These are phyloP conservation scores for Fabrea salina DNA, from an alignment of 169 alveolate species.

Conservation along the genomic window DNA sequence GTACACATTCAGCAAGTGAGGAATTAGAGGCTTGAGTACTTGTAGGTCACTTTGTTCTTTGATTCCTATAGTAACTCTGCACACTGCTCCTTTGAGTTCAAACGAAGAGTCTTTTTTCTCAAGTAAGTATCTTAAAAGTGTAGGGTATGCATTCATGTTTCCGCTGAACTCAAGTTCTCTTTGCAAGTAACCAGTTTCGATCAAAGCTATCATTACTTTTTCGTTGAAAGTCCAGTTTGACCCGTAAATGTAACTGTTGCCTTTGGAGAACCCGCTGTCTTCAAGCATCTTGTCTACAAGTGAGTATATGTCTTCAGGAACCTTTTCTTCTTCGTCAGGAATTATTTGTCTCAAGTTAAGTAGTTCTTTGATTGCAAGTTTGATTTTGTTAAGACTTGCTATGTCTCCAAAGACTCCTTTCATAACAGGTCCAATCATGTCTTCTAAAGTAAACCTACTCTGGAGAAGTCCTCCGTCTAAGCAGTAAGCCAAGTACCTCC, in stretches of 20 bases:
- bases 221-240: constrained; percentile 37
- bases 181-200: constrained; percentile 49
- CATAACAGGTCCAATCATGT: constrained; percentile 23
- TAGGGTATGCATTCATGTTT: constrained; percentile 9
- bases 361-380: constrained; percentile 31
- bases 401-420: constrained; percentile 26
- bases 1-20: constrained; percentile 1
- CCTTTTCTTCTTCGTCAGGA: constrained; percentile 18
- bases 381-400: constrained; percentile 23
- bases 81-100: constrained; percentile 15
- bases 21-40: constrained; percentile 3
- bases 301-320: constrained; percentile 23
- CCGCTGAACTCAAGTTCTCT: constrained; percentile 38
- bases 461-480: constrained; percentile 61
- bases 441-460: constrained; percentile 48
- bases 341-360: constrained; percentile 31
- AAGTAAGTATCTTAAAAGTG: not conserved
- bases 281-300: constrained; percentile 32
- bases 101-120: not conserved
- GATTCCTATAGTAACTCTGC: constrained; percentile 17
- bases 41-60: not conserved
- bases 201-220: constrained; percentile 40
- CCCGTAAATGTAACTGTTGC: not conserved
- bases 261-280: not conserved
- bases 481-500: constrained; percentile 51